A percentile compares a stretch with the other conserved stretches of the same genome.
phyloP scores from a whole-genome alignment of 441 rosid species.

The Aleurites moluccanus region DNA sequence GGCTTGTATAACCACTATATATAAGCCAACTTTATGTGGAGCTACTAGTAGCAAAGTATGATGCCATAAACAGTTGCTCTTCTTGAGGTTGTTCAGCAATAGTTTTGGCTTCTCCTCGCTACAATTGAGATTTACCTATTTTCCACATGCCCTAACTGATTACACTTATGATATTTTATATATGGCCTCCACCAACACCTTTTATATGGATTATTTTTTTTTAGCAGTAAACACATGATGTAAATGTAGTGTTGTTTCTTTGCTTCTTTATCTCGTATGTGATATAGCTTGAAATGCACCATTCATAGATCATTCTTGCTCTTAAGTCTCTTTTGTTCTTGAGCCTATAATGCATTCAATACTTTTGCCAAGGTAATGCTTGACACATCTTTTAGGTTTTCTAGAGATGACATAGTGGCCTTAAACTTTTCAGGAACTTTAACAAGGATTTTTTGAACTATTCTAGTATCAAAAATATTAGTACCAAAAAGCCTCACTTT shows the following conservation, averaged over 20 bases:
- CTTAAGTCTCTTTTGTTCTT: not conserved
- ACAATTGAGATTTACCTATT: not conserved
- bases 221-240: not conserved
- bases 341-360: not conserved
- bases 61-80: not conserved
- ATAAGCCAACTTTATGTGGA: too few species aligned
- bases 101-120: not conserved
- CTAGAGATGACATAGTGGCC: not conserved
- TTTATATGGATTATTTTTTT: not conserved
- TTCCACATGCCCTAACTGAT: not conserved
- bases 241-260: not conserved
- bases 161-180: not conserved
- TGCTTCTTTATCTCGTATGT: not conserved
- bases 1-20: too few species aligned
- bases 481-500: constrained; percentile 5
- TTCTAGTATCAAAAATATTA: not conserved
- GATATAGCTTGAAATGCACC: constrained; percentile 5
- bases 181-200: not conserved
- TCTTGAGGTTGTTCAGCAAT: not conserved
- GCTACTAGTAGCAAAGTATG: not conserved
- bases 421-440: not conserved
- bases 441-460: not conserved
- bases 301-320: not conserved
- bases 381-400: constrained; percentile 4
- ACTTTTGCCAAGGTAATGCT: not conserved